Evolutionary conservation across 2,329 filamentous ascomycete species (phyloP), one percentile per base, ranked within the genome.

Genomic region (Daldinia sp.): DNA sequence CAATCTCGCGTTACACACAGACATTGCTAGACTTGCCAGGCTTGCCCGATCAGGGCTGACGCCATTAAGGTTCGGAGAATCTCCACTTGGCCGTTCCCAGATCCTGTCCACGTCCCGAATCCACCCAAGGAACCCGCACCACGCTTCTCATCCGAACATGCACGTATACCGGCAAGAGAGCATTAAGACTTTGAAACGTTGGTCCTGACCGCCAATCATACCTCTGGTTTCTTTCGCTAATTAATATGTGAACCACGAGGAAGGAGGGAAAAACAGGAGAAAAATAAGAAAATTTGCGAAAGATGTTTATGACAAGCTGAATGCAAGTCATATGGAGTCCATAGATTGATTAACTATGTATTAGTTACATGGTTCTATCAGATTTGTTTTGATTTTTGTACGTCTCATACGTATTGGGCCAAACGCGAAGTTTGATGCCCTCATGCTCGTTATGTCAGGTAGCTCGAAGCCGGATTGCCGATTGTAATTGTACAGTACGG

Each of bases 301-400:
- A 28, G 44, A 28, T 2, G 18, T 28, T 50, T 50, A 7, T 20
- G 6, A 1, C n/a, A 44, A 20, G 1, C 6, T 48, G 15, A 26
- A 46, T 46, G 42, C 42, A 7, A 23, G 18, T 18, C 9, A 7
- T 50, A 50, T 28, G 15, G 12, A 30, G 15, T 13, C 26, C 5
- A 46, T 26, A 46, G 20, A 28, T 28, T 6, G 20, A 35, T 35
- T 35, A 35, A 10, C 20, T 2, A 23, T 23, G 20, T 10, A 33
- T 10, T 33, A 33, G 12, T 12, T 18, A 44, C 4, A 26, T 4
- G 3, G 13, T 48, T 28, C 23, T 3, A 7, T 28, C 20, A 12
- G 13, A 51, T 39, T 39, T 51, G 26, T 51, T 51, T 33, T 51
- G 46, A 33, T 51, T 30, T 33, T 15, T 51, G n/a, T n/a, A 51